Evolutionary conservation across 1,284 basidiomycete species (phyloP).

Genomic region (Apiotrichum domesticum): DNA sequence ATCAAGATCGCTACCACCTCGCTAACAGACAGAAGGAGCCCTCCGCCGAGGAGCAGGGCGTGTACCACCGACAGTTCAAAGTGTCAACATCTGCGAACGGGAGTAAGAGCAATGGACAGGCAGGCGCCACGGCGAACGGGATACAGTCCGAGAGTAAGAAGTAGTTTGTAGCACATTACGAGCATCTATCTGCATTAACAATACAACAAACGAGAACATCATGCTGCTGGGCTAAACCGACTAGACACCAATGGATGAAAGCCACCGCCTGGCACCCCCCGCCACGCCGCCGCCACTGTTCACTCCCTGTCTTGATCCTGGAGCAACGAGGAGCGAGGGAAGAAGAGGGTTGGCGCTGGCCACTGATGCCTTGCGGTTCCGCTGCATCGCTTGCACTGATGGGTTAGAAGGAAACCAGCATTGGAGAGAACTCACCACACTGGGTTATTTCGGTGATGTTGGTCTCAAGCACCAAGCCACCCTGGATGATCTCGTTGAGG

Average conservation of each 20-base stretch:
- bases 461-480: slow-evolving; percentile 95
- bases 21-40: slow-evolving; percentile 5
- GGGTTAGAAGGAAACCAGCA: not conserved
- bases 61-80: slow-evolving; percentile 8
- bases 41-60: not conserved
- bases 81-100: not conserved
- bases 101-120: not conserved
- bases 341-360: slow-evolving; percentile 40
- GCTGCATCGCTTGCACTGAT: slow-evolving; percentile 31
- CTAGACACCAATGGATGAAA: slow-evolving; percentile 42
- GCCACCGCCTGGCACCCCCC: slow-evolving; percentile 37
- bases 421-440: slow-evolving; percentile 54
- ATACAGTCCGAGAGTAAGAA: too few relatives aligned
- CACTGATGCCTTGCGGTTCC: slow-evolving; percentile 40
- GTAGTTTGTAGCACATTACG: slow-evolving; percentile 3
- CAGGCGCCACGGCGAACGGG: not conserved
- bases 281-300: slow-evolving; percentile 9
- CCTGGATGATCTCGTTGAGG: slow-evolving; percentile 90
- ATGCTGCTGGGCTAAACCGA: not conserved
- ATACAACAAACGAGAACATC: not conserved
- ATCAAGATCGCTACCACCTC: not conserved
- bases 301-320: slow-evolving; percentile 10
- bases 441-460: slow-evolving; percentile 84
- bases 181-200: slow-evolving; percentile 13
- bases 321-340: slow-evolving; percentile 31